Percentiles rank a stretch among this genome's conserved stretches.
Evolutionary conservation across 257 asterid species (phyloP).

Genomic region (Gentiana macrophylla): DNA sequence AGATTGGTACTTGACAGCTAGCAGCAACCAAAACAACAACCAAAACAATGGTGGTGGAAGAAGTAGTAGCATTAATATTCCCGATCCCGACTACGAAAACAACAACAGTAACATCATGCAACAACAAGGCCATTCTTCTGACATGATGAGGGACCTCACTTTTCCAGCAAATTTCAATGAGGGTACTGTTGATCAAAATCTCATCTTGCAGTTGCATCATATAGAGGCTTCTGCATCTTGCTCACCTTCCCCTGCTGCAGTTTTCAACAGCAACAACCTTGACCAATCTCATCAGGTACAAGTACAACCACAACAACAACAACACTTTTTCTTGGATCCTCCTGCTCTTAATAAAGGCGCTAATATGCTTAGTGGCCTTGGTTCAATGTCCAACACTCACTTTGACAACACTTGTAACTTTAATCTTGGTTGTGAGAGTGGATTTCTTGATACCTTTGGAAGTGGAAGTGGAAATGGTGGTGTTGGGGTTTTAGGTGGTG

Average conservation of each 20-base stretch:
- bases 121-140: conserved; percentile 23
- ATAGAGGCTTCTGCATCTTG: conserved; percentile 78
- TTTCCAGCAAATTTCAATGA: conserved; percentile 42
- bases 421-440: conserved; percentile 48
- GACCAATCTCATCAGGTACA: conserved; percentile 35
- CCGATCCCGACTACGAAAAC: background rate
- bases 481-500: conserved; percentile 18
- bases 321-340: conserved; percentile 19
- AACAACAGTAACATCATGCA: conserved; percentile 10
- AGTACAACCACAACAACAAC: too few species aligned
- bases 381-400: conserved; percentile 21
- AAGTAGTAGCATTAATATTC: conserved; percentile 4
- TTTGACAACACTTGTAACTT: conserved; percentile 22
- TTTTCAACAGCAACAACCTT: conserved; percentile 45
- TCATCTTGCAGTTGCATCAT: conserved; percentile 25
- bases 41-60: conserved; percentile 4
- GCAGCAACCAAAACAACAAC: conserved; percentile 10
- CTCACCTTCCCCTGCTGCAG: conserved; percentile 63
- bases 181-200: conserved; percentile 20
- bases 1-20: conserved; percentile 42
- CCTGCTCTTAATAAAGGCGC: conserved; percentile 21
- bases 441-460: conserved; percentile 47
- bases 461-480: conserved; percentile 10
- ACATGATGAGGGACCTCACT: conserved; percentile 25
- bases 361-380: conserved; percentile 13